Evolutionary conservation across 2,329 filamentous ascomycete species (phyloP).

Genomic region (Monosporascus ibericus): DNA sequence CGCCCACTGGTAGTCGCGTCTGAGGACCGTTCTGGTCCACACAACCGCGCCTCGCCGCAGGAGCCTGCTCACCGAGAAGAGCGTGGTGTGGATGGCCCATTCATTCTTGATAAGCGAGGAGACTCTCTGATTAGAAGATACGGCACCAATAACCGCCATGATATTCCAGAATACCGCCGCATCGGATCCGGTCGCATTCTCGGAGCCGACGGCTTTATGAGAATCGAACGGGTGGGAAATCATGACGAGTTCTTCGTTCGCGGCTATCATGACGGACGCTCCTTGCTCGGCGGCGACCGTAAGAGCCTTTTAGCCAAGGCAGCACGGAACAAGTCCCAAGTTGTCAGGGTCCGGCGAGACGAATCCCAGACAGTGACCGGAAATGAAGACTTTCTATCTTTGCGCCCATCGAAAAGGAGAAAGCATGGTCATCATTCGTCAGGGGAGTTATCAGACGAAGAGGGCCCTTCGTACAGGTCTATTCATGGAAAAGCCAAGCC

Average conservation of each 20-base stretch:
- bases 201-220: conserved; percentile 53
- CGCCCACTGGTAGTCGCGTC: conserved; percentile 4
- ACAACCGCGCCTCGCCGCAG: conserved; percentile 5
- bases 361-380: conserved; percentile 15
- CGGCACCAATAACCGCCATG: conserved; percentile 65
- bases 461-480: conserved; percentile 56
- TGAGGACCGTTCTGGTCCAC: conserved; percentile 1
- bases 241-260: conserved; percentile 49
- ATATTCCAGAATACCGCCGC: conserved; percentile 65
- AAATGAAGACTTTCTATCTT: conserved; percentile 42
- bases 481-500: conserved; percentile 58
- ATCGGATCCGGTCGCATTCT: conserved; percentile 64
- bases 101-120: conserved; percentile 65
- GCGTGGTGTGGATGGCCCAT: conserved; percentile 31
- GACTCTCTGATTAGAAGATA: conserved; percentile 72
- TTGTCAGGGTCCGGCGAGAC: conserved; percentile 34
- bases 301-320: conserved; percentile 41
- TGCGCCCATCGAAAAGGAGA: conserved; percentile 37
- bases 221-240: conserved; percentile 60
- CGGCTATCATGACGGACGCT: conserved; percentile 36
- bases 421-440: conserved; percentile 26
- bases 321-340: conserved; percentile 29
- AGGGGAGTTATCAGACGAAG: conserved; percentile 36
- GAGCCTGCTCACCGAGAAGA: conserved; percentile 2
- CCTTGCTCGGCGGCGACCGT: conserved; percentile 37